These are phyloP conservation scores for Yamadazyma takamatsuzukensis DNA, from an alignment of 805 yeast species.

Conservation along the genomic window DNA sequence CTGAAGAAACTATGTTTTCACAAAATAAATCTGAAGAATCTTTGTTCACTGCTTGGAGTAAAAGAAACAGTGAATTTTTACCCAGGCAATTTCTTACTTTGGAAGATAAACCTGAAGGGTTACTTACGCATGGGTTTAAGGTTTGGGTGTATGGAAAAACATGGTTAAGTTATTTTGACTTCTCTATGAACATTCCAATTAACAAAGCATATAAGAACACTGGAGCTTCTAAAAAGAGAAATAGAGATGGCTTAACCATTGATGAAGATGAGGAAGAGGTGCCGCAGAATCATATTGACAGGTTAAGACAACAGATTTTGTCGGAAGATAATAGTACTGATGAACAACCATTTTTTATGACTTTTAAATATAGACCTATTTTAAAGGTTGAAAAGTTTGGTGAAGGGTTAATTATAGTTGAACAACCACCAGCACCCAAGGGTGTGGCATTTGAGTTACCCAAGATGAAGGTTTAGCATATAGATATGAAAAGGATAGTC, in stretches of 20 bases:
- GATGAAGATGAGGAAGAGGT: constrained; percentile 22
- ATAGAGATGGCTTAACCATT: constrained; percentile 38
- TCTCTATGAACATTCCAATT: constrained; percentile 53
- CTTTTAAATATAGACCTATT: constrained; percentile 71
- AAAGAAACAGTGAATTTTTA: constrained; percentile 65
- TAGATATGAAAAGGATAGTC: neutral
- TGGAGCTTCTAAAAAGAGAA: constrained; percentile 36
- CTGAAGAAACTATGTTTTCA: no score
- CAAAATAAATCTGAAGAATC: constrained; percentile 12
- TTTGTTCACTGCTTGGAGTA: constrained; percentile 74
- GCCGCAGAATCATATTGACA: constrained; percentile 27
- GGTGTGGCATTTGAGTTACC: constrained; percentile 65
- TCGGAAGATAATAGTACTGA: constrained; percentile 27
- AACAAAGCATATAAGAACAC: constrained; percentile 24
- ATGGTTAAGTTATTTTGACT: constrained; percentile 77
- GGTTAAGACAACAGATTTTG: constrained; percentile 37
- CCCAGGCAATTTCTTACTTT: constrained; percentile 60
- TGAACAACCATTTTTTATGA: constrained; percentile 62
- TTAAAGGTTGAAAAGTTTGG: constrained; percentile 57
- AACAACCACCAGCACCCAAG: constrained; percentile 62
- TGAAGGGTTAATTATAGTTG: constrained; percentile 66
- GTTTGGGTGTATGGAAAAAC: constrained; percentile 87
- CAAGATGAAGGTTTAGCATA: constrained; percentile 43
- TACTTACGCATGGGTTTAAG: constrained; percentile 46
- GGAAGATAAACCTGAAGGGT: constrained; percentile 70